Base-by-base conservation (phyloP, 495 filamentous ascomycete species). In the Lindgomyces ingoldianus region DNA sequence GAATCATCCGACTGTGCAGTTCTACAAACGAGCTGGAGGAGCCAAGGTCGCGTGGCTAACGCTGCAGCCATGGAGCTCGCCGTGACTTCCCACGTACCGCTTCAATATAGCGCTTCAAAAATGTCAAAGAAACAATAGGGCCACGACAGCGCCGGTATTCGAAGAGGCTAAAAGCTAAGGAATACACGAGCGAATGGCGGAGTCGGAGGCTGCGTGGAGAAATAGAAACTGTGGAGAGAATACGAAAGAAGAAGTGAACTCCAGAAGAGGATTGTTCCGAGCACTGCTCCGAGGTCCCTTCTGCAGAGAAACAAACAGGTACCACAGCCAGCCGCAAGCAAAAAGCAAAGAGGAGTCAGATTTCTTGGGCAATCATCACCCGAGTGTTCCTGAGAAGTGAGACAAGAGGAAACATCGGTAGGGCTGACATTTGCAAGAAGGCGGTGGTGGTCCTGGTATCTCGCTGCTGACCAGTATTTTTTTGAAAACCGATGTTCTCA, bases 401-500 rank as follows among this genome's bases (percentile, higher is more conserved):
- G 30, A 44, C 36, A 55, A 26, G 30, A 42, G 14, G 52, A 55
- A 55, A 41, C 52, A 55, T 55, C n/a, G 16, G 30, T 18, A 33
- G 52, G 30, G 52, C 29, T 55, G 30, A 42, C 52, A 29, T 29
- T 30, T 18, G 16, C 50, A 54, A 30, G 27, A 19, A 19, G 4
- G n/a, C 52, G 18, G 2, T 41, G n/a, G 10, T 2, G 21, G 25
- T 55, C 52, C 36, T 41, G 22, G 3, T 39, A 41, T 55, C 22
- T 41, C 36, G 30, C 10, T 55, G 14, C 52, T 41, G 27, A 29
- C 33, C 22, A 22, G 4, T 19, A 41, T 1, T 42, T 41, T 12
- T 42, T 9, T 4, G 22, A 30, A 1, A 33, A 14, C n/a, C 19
- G 39, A 2, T 55, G 16, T 16, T n/a, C 19, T n/a, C 30, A 3